Evolutionary conservation across 2,329 filamentous ascomycete genomes (phyloP).

Genomic region (Chaetomiaceae sp.): DNA sequence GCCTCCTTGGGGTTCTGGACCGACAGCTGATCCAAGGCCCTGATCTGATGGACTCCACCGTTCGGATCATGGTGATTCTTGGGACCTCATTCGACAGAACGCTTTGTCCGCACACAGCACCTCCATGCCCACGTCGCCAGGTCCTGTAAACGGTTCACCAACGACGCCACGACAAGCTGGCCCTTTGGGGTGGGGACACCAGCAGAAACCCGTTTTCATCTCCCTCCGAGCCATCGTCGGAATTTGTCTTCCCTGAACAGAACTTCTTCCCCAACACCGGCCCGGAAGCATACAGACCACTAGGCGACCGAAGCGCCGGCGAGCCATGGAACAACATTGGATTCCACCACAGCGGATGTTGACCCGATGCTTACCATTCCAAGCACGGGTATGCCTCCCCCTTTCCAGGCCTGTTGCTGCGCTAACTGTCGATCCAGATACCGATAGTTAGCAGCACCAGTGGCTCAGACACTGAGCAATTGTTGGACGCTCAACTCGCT

Average conservation of each 20-base stretch:
- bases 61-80: neutral
- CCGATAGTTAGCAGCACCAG: neutral
- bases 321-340: neutral
- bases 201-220: conserved; percentile 1
- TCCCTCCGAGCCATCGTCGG: neutral
- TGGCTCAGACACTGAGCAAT: neutral
- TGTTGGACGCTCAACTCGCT: neutral
- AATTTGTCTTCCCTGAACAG: neutral
- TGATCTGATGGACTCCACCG: neutral
- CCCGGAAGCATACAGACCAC: neutral
- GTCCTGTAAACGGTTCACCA: neutral
- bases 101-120: neutral
- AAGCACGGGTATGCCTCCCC: neutral
- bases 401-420: neutral
- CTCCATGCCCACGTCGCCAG: neutral
- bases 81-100: neutral
- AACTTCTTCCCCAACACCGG: neutral
- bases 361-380: neutral
- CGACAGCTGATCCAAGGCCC: too few relatives aligned
- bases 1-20: neutral
- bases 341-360: neutral
- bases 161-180: neutral
- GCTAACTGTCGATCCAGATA: neutral
- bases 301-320: neutral
- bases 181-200: neutral